These are phyloP conservation scores for Exobasidium rhododendri DNA, from an alignment of 1,284 basidiomycete genomes.

Conservation along the genomic window DNA sequence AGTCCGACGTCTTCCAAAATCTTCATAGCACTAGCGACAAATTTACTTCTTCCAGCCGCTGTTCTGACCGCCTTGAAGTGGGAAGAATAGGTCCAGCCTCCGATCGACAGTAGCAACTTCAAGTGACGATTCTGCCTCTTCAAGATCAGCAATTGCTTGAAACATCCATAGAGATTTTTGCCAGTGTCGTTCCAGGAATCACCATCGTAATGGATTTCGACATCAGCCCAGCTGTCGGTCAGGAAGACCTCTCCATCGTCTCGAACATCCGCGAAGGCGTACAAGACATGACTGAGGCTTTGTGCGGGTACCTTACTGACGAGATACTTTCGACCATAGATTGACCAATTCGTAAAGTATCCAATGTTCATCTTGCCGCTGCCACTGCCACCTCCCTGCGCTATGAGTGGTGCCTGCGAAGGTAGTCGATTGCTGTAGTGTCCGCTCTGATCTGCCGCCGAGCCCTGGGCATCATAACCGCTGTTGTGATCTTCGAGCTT, in stretches of 20 bases:
- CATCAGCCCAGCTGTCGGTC: slow-evolving; percentile 78
- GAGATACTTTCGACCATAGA: slow-evolving; percentile 12
- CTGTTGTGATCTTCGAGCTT: not conserved
- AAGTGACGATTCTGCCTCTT: slow-evolving; percentile 68
- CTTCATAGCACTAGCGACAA: slow-evolving; percentile 69
- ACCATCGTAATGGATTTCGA: slow-evolving; percentile 62
- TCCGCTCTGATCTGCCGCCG: no score
- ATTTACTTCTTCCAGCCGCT: slow-evolving; percentile 59
- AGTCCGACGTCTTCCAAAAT: slow-evolving; percentile 81
- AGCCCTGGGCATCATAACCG: not conserved
- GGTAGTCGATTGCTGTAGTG: not conserved
- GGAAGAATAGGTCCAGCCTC: slow-evolving; percentile 55
- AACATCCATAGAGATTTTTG: slow-evolving; percentile 79
- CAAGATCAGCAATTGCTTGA: slow-evolving; percentile 79
- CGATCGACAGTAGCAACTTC: slow-evolving; percentile 56
- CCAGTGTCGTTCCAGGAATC: slow-evolving; percentile 60
- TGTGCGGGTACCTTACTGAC: slow-evolving; percentile 4
- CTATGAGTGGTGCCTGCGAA: not conserved
- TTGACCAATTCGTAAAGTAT: slow-evolving; percentile 15
- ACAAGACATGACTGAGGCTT: slow-evolving; percentile 74
- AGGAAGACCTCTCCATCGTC: slow-evolving; percentile 63
- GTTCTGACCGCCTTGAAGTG: slow-evolving; percentile 50
- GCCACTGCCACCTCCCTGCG: not conserved
- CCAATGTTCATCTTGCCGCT: not conserved
- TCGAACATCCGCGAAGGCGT: slow-evolving; percentile 79